Percentiles rank a stretch among this genome's conserved stretches.
Conservation (phyloP, 257 asterid species). For the Ophiorrhiza pumila region DNA sequence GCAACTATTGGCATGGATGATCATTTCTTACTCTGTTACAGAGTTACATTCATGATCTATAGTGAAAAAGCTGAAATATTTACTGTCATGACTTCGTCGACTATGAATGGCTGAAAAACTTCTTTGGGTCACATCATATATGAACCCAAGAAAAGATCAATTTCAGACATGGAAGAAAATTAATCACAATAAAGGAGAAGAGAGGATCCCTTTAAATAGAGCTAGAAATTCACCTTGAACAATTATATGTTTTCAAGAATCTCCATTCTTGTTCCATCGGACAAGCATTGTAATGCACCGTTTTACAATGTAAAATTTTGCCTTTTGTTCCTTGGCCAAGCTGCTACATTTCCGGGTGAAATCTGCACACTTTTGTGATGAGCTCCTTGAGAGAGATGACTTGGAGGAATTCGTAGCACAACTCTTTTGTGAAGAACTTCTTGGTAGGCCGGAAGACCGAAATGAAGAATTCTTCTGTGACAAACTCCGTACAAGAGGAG, state of each 20-base stretch:
- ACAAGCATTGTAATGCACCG: conserved; percentile 79
- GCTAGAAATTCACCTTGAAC: not conserved
- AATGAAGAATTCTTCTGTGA: conserved; percentile 43
- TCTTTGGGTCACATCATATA: conserved; percentile 20
- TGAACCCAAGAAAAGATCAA: conserved; percentile 33
- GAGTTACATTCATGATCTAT: conserved; percentile 10
- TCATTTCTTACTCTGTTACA: not conserved
- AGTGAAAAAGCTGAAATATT: not conserved
- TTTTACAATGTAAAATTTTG: conserved; percentile 80
- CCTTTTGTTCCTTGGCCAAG: conserved; percentile 79
- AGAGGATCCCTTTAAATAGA: not conserved
- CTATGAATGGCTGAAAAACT: conserved; percentile 40
- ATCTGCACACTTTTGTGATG: conserved; percentile 46
- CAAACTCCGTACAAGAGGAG: conserved; percentile 26
- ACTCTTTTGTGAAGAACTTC: conserved; percentile 53
- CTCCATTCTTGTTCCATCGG: conserved; percentile 66
- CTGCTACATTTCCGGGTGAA: conserved; percentile 63
- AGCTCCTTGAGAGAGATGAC: conserved; percentile 46
- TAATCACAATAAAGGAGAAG: not conserved
- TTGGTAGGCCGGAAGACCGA: conserved; percentile 31
- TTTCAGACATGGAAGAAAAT: conserved; percentile 26
- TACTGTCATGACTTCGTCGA: conserved; percentile 26
- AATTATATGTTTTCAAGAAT: conserved; percentile 47
- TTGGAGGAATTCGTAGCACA: conserved; percentile 30
- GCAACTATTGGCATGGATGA: not conserved